Conservation (phyloP, 1,284 basidiomycete species). For the Irpex sp. region DNA sequence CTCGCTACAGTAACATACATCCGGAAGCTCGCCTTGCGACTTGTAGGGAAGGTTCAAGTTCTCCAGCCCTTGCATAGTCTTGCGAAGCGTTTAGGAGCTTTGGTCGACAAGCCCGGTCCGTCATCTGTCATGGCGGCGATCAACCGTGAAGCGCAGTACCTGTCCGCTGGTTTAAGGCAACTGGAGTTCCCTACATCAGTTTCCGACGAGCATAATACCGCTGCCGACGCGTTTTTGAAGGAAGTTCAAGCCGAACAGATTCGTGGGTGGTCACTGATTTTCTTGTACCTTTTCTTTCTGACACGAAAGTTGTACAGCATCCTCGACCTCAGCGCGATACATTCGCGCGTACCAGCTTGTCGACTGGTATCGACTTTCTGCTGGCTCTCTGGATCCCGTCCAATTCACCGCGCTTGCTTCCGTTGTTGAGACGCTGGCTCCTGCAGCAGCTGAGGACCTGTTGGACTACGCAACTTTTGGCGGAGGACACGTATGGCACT, state of each 20-base stretch:
- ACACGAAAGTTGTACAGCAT: constrained; percentile 27
- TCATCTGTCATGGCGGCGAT: constrained; percentile 39
- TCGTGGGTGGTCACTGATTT: constrained; percentile 32
- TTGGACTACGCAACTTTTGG: constrained; percentile 40
- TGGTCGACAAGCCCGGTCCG: constrained; percentile 20
- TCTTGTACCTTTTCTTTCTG: neutral
- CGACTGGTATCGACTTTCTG: constrained; percentile 53
- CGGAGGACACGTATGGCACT: constrained; percentile 40
- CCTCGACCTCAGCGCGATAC: constrained; percentile 27
- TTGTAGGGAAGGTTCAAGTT: constrained; percentile 53
- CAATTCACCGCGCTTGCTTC: constrained; percentile 39
- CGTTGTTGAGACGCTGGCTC: constrained; percentile 38
- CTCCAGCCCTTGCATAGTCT: constrained; percentile 34
- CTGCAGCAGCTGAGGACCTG: constrained; percentile 40
- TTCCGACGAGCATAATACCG: constrained; percentile 6
- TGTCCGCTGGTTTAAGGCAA: constrained; percentile 31
- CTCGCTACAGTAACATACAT: constrained; percentile 62
- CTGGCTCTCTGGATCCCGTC: constrained; percentile 27
- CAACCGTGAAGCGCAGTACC: constrained; percentile 39
- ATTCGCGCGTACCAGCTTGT: constrained; percentile 50
- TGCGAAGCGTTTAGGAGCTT: constrained; percentile 33
- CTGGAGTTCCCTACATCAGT: constrained; percentile 16
- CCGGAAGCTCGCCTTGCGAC: constrained; percentile 53
- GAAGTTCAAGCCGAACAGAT: constrained; percentile 36
- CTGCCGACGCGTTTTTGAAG: constrained; percentile 38